phyloP scores from a whole-genome alignment of 768 basidiomycete species.

The Boletus reticuloceps region DNA sequence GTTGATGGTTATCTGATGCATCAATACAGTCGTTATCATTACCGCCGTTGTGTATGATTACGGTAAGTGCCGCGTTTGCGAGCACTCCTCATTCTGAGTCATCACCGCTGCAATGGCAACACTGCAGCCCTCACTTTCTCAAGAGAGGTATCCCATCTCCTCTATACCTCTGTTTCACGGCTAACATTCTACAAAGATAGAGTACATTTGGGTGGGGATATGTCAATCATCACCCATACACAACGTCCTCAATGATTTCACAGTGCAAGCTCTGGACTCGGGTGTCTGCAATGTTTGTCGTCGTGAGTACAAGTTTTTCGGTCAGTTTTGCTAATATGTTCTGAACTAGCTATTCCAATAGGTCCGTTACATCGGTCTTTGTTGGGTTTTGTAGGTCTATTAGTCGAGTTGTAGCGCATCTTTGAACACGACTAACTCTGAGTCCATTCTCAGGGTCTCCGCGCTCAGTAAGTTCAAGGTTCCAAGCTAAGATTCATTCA shows the following conservation, averaged over 20 bases:
- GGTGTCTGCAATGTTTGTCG: neutral
- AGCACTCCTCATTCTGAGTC: neutral
- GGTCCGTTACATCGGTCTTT: neutral
- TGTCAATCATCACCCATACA: neutral
- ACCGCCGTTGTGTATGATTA: neutral
- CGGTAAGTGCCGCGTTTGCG: neutral
- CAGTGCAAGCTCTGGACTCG: neutral
- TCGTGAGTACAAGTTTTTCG: neutral
- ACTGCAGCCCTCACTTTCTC: neutral
- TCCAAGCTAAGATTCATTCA: neutral
- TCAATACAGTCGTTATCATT: neutral
- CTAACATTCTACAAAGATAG: neutral
- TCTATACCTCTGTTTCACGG: neutral
- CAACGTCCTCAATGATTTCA: neutral
- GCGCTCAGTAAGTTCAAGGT: neutral
- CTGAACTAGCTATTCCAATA: neutral
- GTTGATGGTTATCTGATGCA: neutral
- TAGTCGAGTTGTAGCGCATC: neutral
- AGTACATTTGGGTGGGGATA: neutral
- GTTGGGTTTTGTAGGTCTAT: neutral
- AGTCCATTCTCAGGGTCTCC: neutral
- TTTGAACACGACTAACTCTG: neutral
- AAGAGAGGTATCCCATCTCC: neutral
- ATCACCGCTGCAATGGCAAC: neutral
- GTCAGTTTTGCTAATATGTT: neutral